phyloP scores from a whole-genome alignment of 1,284 basidiomycete species.

The Moniliophthora roreri region DNA sequence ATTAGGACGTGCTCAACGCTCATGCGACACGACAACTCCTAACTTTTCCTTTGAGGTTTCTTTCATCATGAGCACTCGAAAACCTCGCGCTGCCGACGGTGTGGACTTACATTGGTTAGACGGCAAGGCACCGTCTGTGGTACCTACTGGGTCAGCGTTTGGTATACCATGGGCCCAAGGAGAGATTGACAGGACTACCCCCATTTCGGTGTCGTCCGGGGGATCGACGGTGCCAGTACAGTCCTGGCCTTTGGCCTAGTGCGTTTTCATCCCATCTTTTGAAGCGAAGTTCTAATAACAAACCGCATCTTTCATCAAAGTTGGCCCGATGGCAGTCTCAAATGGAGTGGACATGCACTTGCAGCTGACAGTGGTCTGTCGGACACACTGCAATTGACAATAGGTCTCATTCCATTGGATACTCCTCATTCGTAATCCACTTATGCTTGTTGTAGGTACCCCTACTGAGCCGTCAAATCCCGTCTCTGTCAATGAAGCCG shows the following conservation, averaged over 20 bases:
- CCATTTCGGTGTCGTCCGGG: conserved; percentile 27
- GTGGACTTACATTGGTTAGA: conserved; percentile 8
- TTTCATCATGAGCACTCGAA: background rate
- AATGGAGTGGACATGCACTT: conserved; percentile 43
- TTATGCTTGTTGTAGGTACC: conserved; percentile 21
- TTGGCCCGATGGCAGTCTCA: conserved; percentile 43
- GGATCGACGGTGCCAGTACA: conserved; percentile 35
- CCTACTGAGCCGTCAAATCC: conserved; percentile 35
- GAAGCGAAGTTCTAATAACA: background rate
- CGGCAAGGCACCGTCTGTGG: conserved; percentile 23
- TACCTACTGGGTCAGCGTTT: conserved; percentile 35
- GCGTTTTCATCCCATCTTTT: conserved; percentile 13
- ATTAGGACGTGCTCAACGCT: too few species aligned
- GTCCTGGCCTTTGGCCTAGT: conserved; percentile 42
- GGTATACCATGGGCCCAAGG: conserved; percentile 41
- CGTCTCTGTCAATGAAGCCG: conserved; percentile 30
- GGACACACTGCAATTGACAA: conserved; percentile 27
- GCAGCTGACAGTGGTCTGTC: conserved; percentile 27
- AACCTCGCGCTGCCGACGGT: conserved; percentile 4
- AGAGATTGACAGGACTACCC: conserved; percentile 37
- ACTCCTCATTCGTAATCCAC: background rate
- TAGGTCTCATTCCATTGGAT: conserved; percentile 4
- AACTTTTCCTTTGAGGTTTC: too few species aligned
- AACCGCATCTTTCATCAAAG: conserved; percentile 18
- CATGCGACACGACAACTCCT: too few species aligned